phyloP scores from a whole-genome alignment of 305 asterid genomes.

The Fraxinus sp. region DNA sequence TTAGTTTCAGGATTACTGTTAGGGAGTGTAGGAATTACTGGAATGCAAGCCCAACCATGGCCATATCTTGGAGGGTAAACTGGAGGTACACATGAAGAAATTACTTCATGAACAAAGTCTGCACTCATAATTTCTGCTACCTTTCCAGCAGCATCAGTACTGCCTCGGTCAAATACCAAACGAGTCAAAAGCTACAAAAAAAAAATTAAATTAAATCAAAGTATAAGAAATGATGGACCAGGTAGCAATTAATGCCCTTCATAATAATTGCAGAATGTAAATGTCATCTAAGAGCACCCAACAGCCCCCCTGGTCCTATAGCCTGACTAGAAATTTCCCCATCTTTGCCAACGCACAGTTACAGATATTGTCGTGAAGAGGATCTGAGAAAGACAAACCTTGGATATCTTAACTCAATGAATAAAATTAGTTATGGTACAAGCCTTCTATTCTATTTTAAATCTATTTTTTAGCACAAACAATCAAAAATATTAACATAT shows the following conservation, averaged over 20 bases:
- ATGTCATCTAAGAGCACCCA: not conserved
- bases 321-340: constrained; percentile 1
- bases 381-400: constrained; percentile 12
- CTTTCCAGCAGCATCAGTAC: constrained; percentile 97
- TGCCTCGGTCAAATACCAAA: constrained; percentile 84
- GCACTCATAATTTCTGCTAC: constrained; percentile 94
- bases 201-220: constrained; percentile 4
- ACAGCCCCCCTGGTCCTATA: not conserved
- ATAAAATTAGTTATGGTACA: not conserved
- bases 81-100: constrained; percentile 98
- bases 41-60: constrained; percentile 97
- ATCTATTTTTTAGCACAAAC: constrained; percentile 4
- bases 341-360: constrained; percentile 16
- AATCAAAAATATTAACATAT: constrained; percentile 2
- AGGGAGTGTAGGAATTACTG: constrained; percentile 78
- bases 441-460: not conserved
- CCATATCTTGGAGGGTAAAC: constrained; percentile 98
- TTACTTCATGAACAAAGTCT: constrained; percentile 96
- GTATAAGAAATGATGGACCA: constrained; percentile 25
- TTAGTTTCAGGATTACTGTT: constrained; percentile 62
- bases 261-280: not conserved
- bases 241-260: not conserved
- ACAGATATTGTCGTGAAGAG: constrained; percentile 3
- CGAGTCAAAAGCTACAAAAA: constrained; percentile 85
- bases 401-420: not conserved